phyloP scores from a whole-genome alignment of 148 eudicot species.

The Chenopodium quinoa region DNA sequence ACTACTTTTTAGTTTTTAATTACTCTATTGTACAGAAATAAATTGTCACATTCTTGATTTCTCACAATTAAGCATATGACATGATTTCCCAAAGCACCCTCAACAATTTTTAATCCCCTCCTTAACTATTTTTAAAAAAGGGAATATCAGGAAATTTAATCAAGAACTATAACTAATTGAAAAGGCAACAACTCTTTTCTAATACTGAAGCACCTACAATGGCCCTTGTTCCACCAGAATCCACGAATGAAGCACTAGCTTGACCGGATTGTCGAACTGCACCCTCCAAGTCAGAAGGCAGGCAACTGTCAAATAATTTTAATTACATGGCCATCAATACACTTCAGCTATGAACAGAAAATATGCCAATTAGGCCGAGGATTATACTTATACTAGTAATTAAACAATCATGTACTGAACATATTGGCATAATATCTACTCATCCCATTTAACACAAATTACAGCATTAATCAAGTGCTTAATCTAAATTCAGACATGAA shows the following conservation, averaged over 20 bases:
- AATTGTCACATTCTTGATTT: neutral
- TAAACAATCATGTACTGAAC: neutral
- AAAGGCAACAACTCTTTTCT: neutral
- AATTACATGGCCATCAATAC: neutral
- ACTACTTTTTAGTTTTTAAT: neutral
- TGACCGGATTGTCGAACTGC: constrained; percentile 91
- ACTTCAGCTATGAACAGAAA: too few relatives aligned
- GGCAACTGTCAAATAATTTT: constrained; percentile 59
- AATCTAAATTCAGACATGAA: neutral
- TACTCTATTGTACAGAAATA: neutral
- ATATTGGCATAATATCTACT: neutral
- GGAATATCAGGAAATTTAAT: neutral
- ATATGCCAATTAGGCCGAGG: too few relatives aligned
- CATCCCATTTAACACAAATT: neutral
- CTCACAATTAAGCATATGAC: neutral
- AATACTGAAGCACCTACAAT: constrained; percentile 53
- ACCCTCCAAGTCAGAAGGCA: constrained; percentile 93
- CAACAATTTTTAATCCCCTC: too few relatives aligned
- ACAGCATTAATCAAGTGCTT: neutral
- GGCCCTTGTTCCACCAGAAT: constrained; percentile 91
- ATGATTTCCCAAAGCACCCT: too few relatives aligned
- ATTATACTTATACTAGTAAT: too few relatives aligned
- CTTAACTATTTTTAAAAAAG: too few relatives aligned
- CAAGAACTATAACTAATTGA: neutral
- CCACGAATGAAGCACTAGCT: constrained; percentile 77